Evolutionary conservation across 345 rosid genomes (phyloP).

Genomic region (Populus ilicifolia): DNA sequence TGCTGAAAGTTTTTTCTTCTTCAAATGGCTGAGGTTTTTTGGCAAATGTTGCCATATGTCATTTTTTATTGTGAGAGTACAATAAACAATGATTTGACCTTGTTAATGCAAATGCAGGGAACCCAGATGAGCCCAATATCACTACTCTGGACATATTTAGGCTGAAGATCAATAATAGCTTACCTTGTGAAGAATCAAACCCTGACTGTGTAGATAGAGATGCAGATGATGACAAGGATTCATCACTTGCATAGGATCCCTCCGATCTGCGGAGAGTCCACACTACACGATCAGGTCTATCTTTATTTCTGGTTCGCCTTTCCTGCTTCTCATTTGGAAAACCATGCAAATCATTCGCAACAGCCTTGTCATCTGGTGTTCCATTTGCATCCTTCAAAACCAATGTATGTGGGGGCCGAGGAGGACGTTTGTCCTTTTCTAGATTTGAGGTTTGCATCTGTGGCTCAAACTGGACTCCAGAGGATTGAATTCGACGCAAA

Average conservation of each 20-base stretch:
- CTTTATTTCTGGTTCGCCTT: constrained; percentile 55
- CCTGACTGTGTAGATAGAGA: constrained; percentile 19
- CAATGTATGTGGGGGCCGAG: constrained; percentile 34
- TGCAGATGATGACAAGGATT: constrained; percentile 29
- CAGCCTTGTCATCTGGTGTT: constrained; percentile 37
- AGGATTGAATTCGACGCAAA: constrained; percentile 35
- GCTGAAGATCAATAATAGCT: neutral
- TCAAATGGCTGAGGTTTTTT: neutral
- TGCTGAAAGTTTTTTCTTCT: neutral
- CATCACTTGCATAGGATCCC: constrained; percentile 56
- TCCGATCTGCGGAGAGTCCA: constrained; percentile 65
- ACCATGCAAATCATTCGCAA: constrained; percentile 41
- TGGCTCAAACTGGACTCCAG: constrained; percentile 42
- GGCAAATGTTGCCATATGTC: neutral
- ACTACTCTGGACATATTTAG: neutral
- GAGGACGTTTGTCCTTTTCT: constrained; percentile 49
- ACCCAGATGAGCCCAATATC: neutral
- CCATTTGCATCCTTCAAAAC: constrained; percentile 45
- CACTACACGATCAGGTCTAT: constrained; percentile 67
- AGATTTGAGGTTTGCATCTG: constrained; percentile 30
- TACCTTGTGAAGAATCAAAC: constrained; percentile 29
- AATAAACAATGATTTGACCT: neutral
- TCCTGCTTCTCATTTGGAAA: constrained; percentile 42
- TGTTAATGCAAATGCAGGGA: neutral
- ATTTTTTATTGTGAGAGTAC: neutral